These are phyloP conservation scores for Dichomitus squalens DNA, from an alignment of 1,284 basidiomycete genomes.

Conservation along the genomic window DNA sequence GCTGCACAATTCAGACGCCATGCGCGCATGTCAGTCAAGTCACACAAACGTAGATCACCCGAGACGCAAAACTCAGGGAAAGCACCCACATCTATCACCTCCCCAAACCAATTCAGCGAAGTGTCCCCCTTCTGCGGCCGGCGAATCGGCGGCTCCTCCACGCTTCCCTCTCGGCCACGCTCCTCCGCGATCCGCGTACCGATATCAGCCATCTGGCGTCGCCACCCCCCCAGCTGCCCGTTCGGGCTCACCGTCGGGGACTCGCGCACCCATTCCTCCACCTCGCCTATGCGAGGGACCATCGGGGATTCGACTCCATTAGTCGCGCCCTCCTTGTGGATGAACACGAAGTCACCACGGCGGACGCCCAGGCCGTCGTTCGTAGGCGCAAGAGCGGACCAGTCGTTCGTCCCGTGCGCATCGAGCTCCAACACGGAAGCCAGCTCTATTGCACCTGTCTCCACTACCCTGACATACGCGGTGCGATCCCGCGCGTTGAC, in stretches of 20 bases:
- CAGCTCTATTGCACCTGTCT: slow-evolving; percentile 58
- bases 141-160: slow-evolving; percentile 47
- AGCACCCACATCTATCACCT: slow-evolving; percentile 68
- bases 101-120: slow-evolving; percentile 70
- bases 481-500: slow-evolving; percentile 77
- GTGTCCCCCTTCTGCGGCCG: slow-evolving; percentile 47
- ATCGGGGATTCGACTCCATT: slow-evolving; percentile 69
- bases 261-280: slow-evolving; percentile 78
- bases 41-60: not conserved
- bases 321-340: slow-evolving; percentile 63
- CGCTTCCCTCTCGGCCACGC: slow-evolving; percentile 39
- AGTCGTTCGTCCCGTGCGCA: slow-evolving; percentile 69
- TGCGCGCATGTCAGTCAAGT: not conserved
- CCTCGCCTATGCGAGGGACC: slow-evolving; percentile 78
- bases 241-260: slow-evolving; percentile 46
- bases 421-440: slow-evolving; percentile 89
- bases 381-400: slow-evolving; percentile 42
- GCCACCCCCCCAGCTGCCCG: slow-evolving; percentile 64
- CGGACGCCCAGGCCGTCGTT: slow-evolving; percentile 76
- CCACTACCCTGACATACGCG: slow-evolving; percentile 61
- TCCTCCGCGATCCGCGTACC: slow-evolving; percentile 60
- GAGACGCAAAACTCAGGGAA: not conserved
- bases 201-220: slow-evolving; percentile 65
- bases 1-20: slow-evolving; percentile 40
- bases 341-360: slow-evolving; percentile 83